Evolutionary conservation across 306 rosid genomes (phyloP), one percentile per base, ranked within the genome.

Genomic region (Cicer judaicum): DNA sequence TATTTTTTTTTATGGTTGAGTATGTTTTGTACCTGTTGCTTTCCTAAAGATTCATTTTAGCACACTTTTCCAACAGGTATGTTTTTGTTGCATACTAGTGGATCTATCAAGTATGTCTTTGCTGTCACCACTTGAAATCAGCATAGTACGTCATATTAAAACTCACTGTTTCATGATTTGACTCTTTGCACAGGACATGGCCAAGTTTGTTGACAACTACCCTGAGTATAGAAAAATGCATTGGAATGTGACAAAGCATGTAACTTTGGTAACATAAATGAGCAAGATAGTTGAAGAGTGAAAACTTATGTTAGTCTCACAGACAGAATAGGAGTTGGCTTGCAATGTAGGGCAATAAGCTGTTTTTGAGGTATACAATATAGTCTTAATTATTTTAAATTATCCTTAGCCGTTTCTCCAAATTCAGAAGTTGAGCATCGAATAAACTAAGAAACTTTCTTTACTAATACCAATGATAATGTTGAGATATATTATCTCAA

Each of bases 171-270:
- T 34, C 42, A 43, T 84, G 61, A 57, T 82, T 75, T 76, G 43
- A 72, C 67, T 79, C 61, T 70, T 81, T 84, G 78, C 89, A 93
- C 97, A 93, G 77, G 97, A 91, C 88, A 93, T 93, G 98, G 97
- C 96, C 82, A 91, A 88, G 73, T 93, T 90, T 85, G 96, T 94
- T 86, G 99, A 94, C 68, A 94, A 87, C 60, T 92, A 93, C 81
- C 97, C 98, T 8, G 97, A 93, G 88, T 91, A 93, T 76, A 89
- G 89, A 81, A 91, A 93, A 85, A 91, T 89, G 97, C 98, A 91
- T 16, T 97, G 99, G 49, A 92, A 94, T 83, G 97, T 92, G 77
- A 92, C 99, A 70, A 94, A 94, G 81, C 97, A 94, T 78, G 97
- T 94, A 81, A 82, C 96, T 64, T 82, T 92, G 87, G 99, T 94